Conservation (phyloP, 495 filamentous ascomycete genomes). For the Penicillium chermesinum region DNA sequence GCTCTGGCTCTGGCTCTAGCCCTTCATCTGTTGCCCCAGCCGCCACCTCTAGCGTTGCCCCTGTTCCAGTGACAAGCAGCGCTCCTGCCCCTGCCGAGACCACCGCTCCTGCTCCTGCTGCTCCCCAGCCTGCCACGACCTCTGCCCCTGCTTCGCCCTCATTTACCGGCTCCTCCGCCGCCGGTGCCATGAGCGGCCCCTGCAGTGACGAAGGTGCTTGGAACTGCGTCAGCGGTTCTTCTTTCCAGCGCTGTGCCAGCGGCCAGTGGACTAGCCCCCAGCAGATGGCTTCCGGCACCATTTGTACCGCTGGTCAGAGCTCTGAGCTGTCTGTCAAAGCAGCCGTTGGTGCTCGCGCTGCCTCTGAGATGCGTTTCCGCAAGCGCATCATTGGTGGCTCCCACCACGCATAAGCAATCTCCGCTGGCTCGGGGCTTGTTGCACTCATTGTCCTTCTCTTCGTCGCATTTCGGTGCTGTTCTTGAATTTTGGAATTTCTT, state of each 20-base stretch:
- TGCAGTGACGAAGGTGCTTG: conserved; percentile 44
- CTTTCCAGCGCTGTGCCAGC: conserved; percentile 58
- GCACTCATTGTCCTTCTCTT: conserved; percentile 4
- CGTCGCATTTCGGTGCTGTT: neutral
- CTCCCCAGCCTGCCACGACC: conserved; percentile 12
- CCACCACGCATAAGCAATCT: conserved; percentile 21
- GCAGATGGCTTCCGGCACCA: conserved; percentile 53
- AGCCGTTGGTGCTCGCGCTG: conserved; percentile 21
- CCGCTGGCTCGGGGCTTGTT: conserved; percentile 18
- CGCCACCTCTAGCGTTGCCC: conserved; percentile 10
- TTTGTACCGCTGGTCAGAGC: conserved; percentile 51
- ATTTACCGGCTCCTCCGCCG: conserved; percentile 13
- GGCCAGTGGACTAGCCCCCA: conserved; percentile 54
- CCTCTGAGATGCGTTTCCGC: conserved; percentile 31
- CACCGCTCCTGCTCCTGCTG: conserved; percentile 15
- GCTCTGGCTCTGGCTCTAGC: conserved; percentile 12
- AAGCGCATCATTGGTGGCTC: conserved; percentile 20
- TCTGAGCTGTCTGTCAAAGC: conserved; percentile 35
- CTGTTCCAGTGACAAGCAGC: conserved; percentile 8
- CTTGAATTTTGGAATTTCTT: conserved; percentile 1
- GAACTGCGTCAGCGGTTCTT: conserved; percentile 60
- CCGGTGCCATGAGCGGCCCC: conserved; percentile 29
- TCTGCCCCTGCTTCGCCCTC: conserved; percentile 11
- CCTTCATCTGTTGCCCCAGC: conserved; percentile 4
- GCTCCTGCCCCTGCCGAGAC: conserved; percentile 25